phyloP scores from a whole-genome alignment of 176 grass and related monocot genomes.

The Avena sativa region DNA sequence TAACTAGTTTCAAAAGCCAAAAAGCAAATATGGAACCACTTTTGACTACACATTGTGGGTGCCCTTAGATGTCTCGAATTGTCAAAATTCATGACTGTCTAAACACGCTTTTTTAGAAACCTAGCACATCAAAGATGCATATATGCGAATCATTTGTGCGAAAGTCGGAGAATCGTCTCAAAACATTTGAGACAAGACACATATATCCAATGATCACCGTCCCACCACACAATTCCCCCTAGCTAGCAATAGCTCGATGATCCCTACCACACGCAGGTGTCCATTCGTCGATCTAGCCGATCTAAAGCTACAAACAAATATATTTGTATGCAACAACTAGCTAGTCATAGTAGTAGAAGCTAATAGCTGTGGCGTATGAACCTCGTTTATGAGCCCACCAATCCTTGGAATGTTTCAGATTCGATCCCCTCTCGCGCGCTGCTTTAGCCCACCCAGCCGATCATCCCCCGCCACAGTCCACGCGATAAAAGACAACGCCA shows the following conservation, averaged over 20 bases:
- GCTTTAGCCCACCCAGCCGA: background rate
- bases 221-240: background rate
- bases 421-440: slow-evolving; percentile 51
- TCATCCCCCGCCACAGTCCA: slow-evolving; percentile 58
- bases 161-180: background rate
- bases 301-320: slow-evolving; percentile 17
- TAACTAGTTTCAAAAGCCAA: no score
- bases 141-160: background rate
- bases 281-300: slow-evolving; percentile 21
- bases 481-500: slow-evolving; percentile 53
- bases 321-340: slow-evolving; percentile 8
- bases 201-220: slow-evolving; percentile 38
- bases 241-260: slow-evolving; percentile 16
- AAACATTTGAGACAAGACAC: slow-evolving; percentile 13
- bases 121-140: no score
- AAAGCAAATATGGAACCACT: no score
- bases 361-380: slow-evolving; percentile 36
- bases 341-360: background rate
- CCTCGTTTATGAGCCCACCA: slow-evolving; percentile 58
- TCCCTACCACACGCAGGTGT: slow-evolving; percentile 10
- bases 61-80: no score
- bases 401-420: slow-evolving; percentile 94
- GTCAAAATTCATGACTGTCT: no score
- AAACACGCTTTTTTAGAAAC: no score
- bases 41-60: no score